These are phyloP conservation scores for Alisma plantagoaquatica DNA, from an alignment of 106 monocot species.

Conservation along the genomic window DNA sequence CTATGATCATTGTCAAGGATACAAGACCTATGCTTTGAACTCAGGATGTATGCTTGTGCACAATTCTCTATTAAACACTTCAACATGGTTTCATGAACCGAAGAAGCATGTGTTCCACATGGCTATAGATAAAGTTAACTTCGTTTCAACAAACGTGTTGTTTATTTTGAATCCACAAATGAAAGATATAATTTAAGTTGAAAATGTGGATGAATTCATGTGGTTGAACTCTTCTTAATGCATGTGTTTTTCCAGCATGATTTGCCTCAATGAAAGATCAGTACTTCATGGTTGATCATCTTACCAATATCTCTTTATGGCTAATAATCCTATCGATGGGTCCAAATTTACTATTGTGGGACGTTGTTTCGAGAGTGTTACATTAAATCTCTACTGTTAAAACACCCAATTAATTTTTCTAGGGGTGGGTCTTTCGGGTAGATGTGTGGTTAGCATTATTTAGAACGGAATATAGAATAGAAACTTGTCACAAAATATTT, in stretches of 20 bases:
- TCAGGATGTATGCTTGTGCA: neutral
- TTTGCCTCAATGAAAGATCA: constrained; percentile 4
- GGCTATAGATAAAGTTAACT: constrained; percentile 56
- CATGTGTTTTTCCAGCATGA: constrained; percentile 7
- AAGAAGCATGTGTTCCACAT: constrained; percentile 52
- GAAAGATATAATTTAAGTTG: constrained; percentile 46
- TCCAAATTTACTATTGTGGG: too few species aligned
- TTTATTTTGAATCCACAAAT: constrained; percentile 54
- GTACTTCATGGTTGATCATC: constrained; percentile 10
- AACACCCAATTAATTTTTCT: too few species aligned
- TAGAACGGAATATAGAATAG: constrained; percentile 39
- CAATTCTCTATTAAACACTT: constrained; percentile 1
- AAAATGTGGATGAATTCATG: constrained; percentile 46
- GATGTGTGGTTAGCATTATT: too few species aligned
- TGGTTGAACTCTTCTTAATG: constrained; percentile 9
- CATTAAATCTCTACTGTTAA: too few species aligned
- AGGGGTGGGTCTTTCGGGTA: too few species aligned
- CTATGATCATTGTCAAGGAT: too few species aligned
- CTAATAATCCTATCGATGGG: too few species aligned
- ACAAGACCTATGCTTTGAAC: neutral
- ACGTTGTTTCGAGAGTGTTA: too few species aligned
- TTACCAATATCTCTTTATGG: too few species aligned
- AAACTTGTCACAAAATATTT: constrained; percentile 49
- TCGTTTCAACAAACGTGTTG: constrained; percentile 66
- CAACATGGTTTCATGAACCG: constrained; percentile 48